Conservation (phyloP, 192 early-diverging fungal species). For the Chytriomyces sp. region DNA sequence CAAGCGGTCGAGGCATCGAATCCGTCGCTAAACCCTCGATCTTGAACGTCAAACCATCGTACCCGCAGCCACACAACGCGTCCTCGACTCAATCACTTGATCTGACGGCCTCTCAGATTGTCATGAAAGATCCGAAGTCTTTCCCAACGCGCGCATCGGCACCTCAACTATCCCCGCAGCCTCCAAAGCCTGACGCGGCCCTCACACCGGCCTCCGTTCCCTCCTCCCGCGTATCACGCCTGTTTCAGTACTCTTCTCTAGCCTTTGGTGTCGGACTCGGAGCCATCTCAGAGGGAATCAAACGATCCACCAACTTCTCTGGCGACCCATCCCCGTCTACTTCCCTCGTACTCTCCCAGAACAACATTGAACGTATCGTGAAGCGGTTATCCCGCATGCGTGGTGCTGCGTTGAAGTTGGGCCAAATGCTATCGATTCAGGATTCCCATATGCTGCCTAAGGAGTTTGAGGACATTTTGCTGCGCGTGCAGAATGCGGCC, state of each 20-base stretch:
- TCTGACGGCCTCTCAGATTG: neutral
- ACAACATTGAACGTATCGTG: constrained; percentile 87
- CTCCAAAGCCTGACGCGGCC: neutral
- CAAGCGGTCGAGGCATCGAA: too few relatives aligned
- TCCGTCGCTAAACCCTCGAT: too few relatives aligned
- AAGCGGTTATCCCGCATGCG: constrained; percentile 87
- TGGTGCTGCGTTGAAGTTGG: constrained; percentile 95
- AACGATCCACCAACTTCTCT: constrained; percentile 53
- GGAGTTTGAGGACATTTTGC: constrained; percentile 78
- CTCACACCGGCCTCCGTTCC: constrained; percentile 63
- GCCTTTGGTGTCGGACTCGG: constrained; percentile 74
- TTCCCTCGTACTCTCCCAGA: constrained; percentile 58
- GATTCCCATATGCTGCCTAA: constrained; percentile 64
- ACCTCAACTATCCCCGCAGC: neutral
- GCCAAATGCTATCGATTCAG: constrained; percentile 98
- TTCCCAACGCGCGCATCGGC: neutral
- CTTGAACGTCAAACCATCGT: too few relatives aligned
- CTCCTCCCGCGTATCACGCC: constrained; percentile 69
- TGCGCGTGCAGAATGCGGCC: constrained; percentile 89
- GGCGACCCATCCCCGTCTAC: neutral
- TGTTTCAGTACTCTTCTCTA: constrained; percentile 82
- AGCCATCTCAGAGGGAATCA: constrained; percentile 66
- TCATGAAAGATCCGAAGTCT: neutral
- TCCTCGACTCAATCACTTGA: neutral
- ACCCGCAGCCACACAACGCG: too few relatives aligned